phyloP scores from a whole-genome alignment of 2,329 filamentous ascomycete genomes.

The Talaromyces amestolkiae region DNA sequence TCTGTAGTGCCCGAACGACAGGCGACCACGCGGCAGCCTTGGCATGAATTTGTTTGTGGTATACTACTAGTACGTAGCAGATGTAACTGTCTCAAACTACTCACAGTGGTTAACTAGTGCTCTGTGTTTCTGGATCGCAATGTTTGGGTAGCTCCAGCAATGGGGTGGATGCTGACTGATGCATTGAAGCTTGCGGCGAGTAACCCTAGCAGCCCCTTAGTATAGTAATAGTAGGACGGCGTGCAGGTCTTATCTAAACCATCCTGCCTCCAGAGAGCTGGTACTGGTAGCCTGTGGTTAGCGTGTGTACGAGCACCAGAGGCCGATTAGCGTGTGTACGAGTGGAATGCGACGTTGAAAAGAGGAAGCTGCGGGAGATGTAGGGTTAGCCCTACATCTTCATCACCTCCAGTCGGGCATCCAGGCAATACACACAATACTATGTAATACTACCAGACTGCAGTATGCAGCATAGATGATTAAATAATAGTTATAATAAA shows the following conservation, averaged over 20 bases:
- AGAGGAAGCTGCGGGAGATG: not conserved
- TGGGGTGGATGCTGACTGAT: not conserved
- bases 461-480: no score
- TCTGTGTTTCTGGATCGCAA: not conserved
- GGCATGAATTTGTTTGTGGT: not conserved
- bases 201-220: not conserved
- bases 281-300: not conserved
- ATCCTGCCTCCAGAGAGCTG: not conserved
- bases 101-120: no score
- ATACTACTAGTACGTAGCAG: not conserved
- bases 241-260: not conserved
- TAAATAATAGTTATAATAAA: no score
- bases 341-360: not conserved
- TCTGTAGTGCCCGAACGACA: not conserved
- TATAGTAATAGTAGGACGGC: not conserved
- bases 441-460: no score
- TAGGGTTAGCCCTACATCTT: not conserved
- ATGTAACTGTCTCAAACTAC: slow-evolving; percentile 17
- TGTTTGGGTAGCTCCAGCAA: not conserved
- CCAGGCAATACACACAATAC: not conserved
- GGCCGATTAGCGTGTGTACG: not conserved
- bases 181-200: not conserved
- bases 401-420: not conserved
- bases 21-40: slow-evolving; percentile 10
- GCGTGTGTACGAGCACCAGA: not conserved